Evolutionary conservation across 441 rosid species (phyloP), one percentile per base, ranked within the genome.

Genomic region (Macaranga tanarius): DNA sequence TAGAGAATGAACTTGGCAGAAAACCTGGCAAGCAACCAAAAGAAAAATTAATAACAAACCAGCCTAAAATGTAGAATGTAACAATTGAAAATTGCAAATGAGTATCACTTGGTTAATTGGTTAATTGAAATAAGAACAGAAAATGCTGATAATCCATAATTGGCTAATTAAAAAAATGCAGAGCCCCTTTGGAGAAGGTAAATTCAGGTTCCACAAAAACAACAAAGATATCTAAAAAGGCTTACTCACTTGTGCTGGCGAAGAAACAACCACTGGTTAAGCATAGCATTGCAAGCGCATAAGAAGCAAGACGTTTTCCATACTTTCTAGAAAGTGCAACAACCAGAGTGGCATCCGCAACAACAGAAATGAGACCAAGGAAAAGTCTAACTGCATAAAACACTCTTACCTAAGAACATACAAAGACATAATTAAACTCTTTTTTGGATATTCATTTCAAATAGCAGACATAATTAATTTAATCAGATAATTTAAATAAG

Each of bases 191-290:
- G 19, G 31, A 65, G 45, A 52, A 75, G 28, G 23, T 31, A 76
- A 59, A 57, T 52, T 15, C 5, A 40, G n/a, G 61, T 10, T 72
- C 38, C 50, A 66, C 6, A 75, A 66, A 80, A 52, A 13, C 20
- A 23, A 31, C 38, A n/a, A 74, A 25, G 42, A 2, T 40, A 73
- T 44, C 22, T 28, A 13, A 40, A 70, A 58, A 55, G 38, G 38
- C 42, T 64, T 40, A 85, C 97, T 90, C 78, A 93, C 99, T 95
- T 70, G 99, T 92, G 85, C 96, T 95, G 60, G 97, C 95, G 77
- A 95, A 92, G 94, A 95, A 95, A 76, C 99, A 95, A 22, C 99
- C 99, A 70, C 97, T 95, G 76, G 97, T 89, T 75, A 95, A 83
- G 88, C 99, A 92, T 23, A 95, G 91, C 97, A 92, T 95, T 9